Conservation (phyloP, 352 stramenopile species). For the Globisporangium lucens region DNA sequence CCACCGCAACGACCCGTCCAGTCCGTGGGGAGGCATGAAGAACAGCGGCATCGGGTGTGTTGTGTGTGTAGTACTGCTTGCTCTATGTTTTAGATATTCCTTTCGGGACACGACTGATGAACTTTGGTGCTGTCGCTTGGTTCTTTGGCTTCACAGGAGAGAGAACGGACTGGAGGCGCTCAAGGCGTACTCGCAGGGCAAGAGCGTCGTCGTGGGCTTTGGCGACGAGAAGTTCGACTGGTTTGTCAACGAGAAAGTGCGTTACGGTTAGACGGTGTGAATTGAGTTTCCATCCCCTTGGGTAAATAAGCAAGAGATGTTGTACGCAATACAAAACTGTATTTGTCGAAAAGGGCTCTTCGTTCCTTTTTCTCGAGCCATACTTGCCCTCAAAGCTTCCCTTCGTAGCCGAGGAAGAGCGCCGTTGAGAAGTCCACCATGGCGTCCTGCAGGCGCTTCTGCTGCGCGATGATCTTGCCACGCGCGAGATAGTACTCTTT, state of each 20-base stretch:
- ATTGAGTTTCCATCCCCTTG: background rate
- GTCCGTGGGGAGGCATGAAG: conserved; percentile 72
- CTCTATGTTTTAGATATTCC: too few species aligned
- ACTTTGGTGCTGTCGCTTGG: too few species aligned
- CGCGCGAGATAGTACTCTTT: conserved; percentile 67
- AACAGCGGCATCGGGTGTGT: conserved; percentile 56
- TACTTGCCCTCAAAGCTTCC: conserved; percentile 44
- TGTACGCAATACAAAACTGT: background rate
- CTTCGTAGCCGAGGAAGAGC: conserved; percentile 67
- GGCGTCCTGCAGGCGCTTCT: conserved; percentile 72
- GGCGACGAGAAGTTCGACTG: conserved; percentile 70
- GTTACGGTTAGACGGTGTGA: conserved; percentile 44
- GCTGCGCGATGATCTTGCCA: conserved; percentile 64
- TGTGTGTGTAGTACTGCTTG: background rate
- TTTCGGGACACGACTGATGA: too few species aligned
- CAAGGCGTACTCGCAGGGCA: conserved; percentile 74
- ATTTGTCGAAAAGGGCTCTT: background rate
- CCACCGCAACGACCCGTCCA: conserved; percentile 52
- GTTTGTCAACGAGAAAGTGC: conserved; percentile 59
- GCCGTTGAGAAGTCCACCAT: conserved; percentile 81
- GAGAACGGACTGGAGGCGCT: conserved; percentile 83
- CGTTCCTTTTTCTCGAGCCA: background rate
- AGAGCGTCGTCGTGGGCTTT: conserved; percentile 66
- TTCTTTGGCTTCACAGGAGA: conserved; percentile 34
- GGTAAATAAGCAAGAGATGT: background rate